A percentile compares a stretch with the other conserved stretches of the same genome.
Conservation (phyloP, 495 filamentous ascomycete genomes). For the Lasiosphaeris hirsuta region DNA sequence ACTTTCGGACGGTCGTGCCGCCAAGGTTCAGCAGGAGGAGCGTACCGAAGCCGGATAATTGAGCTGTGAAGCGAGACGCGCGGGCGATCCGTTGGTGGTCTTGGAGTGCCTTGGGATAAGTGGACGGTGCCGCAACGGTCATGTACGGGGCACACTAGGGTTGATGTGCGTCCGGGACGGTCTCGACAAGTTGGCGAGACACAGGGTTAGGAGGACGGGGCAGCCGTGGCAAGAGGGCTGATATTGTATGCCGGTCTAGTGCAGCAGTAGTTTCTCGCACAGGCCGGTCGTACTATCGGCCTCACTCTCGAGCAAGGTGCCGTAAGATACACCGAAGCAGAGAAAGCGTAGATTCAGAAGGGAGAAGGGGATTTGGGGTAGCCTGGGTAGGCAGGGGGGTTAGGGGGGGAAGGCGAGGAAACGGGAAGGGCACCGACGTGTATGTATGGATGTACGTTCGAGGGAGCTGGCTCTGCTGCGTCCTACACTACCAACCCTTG, state of each 20-base stretch:
- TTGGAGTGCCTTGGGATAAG: slow-evolving; percentile 4
- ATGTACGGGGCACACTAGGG: background rate
- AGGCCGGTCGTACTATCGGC: slow-evolving; percentile 29
- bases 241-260: slow-evolving; percentile 19
- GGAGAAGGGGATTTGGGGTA: slow-evolving; percentile 17
- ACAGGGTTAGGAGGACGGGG: slow-evolving; percentile 4
- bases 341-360: background rate
- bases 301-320: slow-evolving; percentile 26
- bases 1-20: slow-evolving; percentile 24
- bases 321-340: slow-evolving; percentile 27
- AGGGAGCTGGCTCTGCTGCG: background rate
- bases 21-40: slow-evolving; percentile 25
- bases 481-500: background rate
- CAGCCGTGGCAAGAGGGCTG: slow-evolving; percentile 14
- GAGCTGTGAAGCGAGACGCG: slow-evolving; percentile 27
- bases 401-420: slow-evolving; percentile 18
- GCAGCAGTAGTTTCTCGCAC: slow-evolving; percentile 13
- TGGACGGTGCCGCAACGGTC: slow-evolving; percentile 1
- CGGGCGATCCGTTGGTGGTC: slow-evolving; percentile 28
- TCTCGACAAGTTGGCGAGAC: slow-evolving; percentile 8
- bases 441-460: slow-evolving; percentile 1
- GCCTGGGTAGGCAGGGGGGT: background rate
- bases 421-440: slow-evolving; percentile 24
- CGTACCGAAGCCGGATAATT: slow-evolving; percentile 38
- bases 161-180: slow-evolving; percentile 14